Evolutionary conservation across 2,329 filamentous ascomycete genomes (phyloP), one percentile per base, ranked within the genome.

Genomic region (Malbranchea cinnamomea): DNA sequence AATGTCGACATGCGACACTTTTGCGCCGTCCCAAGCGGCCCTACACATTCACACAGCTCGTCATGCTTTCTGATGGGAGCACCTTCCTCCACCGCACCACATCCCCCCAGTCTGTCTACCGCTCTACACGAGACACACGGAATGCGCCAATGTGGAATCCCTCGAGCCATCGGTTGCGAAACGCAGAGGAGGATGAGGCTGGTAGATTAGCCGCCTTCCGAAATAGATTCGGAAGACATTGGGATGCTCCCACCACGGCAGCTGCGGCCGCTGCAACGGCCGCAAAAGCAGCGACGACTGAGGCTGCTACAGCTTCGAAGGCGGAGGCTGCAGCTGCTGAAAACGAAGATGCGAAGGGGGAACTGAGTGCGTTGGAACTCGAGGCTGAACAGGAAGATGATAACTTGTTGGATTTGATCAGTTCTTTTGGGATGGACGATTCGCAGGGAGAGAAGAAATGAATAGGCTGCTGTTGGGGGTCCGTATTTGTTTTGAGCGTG

Each of bases 1-100:
- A 85, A 60, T 65, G 74, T 50, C 77, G 84, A 37, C 73, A 83
- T 52, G 89, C 89, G 30, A 84, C 80, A 14, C 78, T 93, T 39
- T 71, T 95, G 50, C 70, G 69, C 38, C 82, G 89, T 10, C 84
- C 84, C n/a, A 79, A 84, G 49, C 74, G 85, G 4, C 87, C 89
- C 23, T 95, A 94, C 67, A 82, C 78, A 43, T 95, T 94, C 66
- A 94, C 87, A n/a, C 89, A 98, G 60, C 71, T 98, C 37, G 67
- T 98, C 42, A 85, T 84, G 31, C 77, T 95, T 40, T 82, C 78
- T 23, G 89, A 98, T 63, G 89, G 89, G 44, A 80, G 73, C 47
- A 79, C 85, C 36, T 95, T 61, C 50, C 55, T 54, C 11, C 59
- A 62, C 41, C 61, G 61, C 41, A 65, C 61, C 23, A 63, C 59